Percentiles rank a stretch among this genome's conserved stretches.
Conservation (phyloP, 139 green algal genomes). For the Micractinium conductrix region DNA sequence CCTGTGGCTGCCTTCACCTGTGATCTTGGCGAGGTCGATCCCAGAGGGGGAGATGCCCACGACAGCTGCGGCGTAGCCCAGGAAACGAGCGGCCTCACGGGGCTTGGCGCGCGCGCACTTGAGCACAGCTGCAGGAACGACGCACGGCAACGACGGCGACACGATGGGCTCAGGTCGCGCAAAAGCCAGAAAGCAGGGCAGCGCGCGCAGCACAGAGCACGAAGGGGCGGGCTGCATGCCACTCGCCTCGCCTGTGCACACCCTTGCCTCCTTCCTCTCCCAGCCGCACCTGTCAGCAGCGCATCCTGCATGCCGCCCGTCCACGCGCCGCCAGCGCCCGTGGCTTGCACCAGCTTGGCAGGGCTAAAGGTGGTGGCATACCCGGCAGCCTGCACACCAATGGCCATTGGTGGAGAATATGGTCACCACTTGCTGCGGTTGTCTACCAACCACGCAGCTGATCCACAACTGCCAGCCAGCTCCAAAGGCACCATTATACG, state of each 20-base stretch:
- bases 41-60: constrained; percentile 56
- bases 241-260: no score
- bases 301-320: constrained; percentile 39
- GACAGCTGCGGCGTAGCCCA: constrained; percentile 64
- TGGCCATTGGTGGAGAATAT: no score
- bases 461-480: no score
- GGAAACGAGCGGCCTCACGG: constrained; percentile 54
- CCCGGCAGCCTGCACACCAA: constrained; percentile 43
- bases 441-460: no score
- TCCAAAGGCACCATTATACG: no score
- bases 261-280: not conserved
- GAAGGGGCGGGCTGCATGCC: no score
- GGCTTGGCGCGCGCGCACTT: constrained; percentile 59
- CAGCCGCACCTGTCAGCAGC: constrained; percentile 23
- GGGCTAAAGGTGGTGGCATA: constrained; percentile 39
- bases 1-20: no score
- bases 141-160: no score
- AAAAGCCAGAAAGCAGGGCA: no score
- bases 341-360: constrained; percentile 37
- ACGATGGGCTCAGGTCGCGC: not conserved
- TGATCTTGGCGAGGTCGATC: constrained; percentile 55
- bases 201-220: no score
- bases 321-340: constrained; percentile 26
- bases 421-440: no score
- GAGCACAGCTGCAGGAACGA: constrained; percentile 40